These are phyloP conservation scores for Annulohypoxylon maeteangense DNA, from an alignment of 495 filamentous ascomycete species.

Conservation along the genomic window DNA sequence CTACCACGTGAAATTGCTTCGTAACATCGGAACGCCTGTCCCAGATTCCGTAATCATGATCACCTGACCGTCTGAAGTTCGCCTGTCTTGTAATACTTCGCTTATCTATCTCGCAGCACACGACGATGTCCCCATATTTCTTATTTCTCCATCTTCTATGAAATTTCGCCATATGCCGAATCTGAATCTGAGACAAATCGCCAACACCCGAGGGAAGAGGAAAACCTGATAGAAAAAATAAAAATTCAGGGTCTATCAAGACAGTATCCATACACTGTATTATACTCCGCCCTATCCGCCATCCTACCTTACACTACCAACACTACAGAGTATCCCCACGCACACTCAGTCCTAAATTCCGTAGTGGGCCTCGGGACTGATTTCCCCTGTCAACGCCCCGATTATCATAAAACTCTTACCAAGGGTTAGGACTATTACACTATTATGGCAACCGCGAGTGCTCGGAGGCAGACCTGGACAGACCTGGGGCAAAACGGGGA, in stretches of 20 bases:
- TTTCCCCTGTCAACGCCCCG: conserved; percentile 22
- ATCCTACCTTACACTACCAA: not conserved
- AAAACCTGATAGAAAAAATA: not conserved
- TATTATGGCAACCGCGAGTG: not conserved
- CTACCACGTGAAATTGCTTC: conserved; percentile 13
- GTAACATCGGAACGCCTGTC: conserved; percentile 2
- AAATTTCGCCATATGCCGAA: not conserved
- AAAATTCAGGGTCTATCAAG: not conserved
- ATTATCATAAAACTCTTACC: conserved; percentile 38
- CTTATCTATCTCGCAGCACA: not conserved
- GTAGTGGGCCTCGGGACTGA: conserved; percentile 15
- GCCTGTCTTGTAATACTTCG: not conserved
- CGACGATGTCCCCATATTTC: not conserved
- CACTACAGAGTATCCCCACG: not conserved
- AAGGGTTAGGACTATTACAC: conserved; percentile 8
- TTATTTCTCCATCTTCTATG: not conserved
- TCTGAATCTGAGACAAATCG: not conserved
- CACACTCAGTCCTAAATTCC: not conserved
- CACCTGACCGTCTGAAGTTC: conserved; percentile 14
- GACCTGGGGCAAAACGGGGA: not conserved
- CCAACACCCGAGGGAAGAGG: not conserved
- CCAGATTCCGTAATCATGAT: not conserved
- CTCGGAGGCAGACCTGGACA: not conserved
- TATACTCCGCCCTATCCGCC: not conserved
- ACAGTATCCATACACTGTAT: conserved; percentile 1